Evolutionary conservation across 176 grass and related monocot genomes (phyloP), one percentile per base, ranked within the genome.

Genomic region (Carex parvula): DNA sequence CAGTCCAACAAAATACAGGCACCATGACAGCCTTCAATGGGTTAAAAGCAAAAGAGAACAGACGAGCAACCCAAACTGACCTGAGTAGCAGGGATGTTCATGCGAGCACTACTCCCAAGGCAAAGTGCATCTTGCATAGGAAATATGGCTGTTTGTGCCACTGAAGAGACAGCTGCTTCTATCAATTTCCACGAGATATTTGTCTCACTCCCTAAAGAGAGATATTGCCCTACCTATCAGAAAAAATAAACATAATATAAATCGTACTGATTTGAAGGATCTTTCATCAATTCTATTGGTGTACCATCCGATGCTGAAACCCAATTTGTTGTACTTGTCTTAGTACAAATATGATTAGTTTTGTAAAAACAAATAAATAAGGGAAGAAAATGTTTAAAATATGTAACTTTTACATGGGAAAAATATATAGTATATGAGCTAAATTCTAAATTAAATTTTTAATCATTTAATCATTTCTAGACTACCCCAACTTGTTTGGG

Each of bases 71-170:
- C 6, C 37, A 30, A 41, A 79, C 79, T 17, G 44, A 93, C 95
- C 89, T 98, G 92, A 11, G 92, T 98, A 70, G 92, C 95, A 70
- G 92, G 92, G 64, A 86, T 95, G 69, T 98, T 98, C 92, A 95
- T 98, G 84, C 95, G 80, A 80, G 89, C 95, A 80, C 71, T 87
- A 84, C 89, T 98, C 35, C 81, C 89, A 0, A 98, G 89, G 66
- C 89, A n/a, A 50, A 98, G 92, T 69, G 94, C 91, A 79, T 94
- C 95, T 77, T 94, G 95, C 86, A 98, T 91, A 44, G 90, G 85
- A 84, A 94, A 69, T 83, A 98, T 83, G 67, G 87, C 84, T 55
- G 90, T 98, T 59, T 85, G 87, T 11, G 95, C 95, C 66, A 93
- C 89, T 44, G 95, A 98, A 73, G 92, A 93, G 39, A 92, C 79